Evolutionary conservation across 2,329 filamentous ascomycete species (phyloP), one percentile per base, ranked within the genome.

Genomic region (Pseudocercospora fijiensis): DNA sequence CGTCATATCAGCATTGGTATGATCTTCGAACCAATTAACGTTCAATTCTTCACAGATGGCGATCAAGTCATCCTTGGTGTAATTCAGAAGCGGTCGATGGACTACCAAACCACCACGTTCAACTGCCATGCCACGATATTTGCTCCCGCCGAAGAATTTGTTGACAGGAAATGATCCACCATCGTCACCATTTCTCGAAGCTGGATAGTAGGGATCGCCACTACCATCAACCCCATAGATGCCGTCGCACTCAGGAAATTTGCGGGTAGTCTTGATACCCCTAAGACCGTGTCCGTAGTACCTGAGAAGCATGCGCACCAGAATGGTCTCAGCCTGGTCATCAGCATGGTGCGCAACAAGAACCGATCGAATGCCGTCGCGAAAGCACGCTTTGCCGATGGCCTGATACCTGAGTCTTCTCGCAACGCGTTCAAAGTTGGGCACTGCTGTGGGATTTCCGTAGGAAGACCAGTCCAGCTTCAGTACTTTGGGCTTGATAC

Each of bases 281-380:
- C 63, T 61, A 28, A 96, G 79, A 0, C 91, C 92, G n/a, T 84
- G 80, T n/a, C 85, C 85, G 2, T 84, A 80, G 71, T 91, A 89
- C 0, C 88, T 87, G 2, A 82, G 81, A 8, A 88, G 77, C 37
- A 98, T 77, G 47, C 95, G 85, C 87, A 92, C 90, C 56, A 98
- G 78, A 3, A 96, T 83, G 0, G 93, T 97, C 78, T 99, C 95
- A 61, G 92, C 90, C 73, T 95, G 91, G 72, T 99, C 95, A 72
- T 97, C 93, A 66, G 85, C 82, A 75, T 99, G 95, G 74, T 99
- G 95, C 3, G 89, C 95, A 27, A 96, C 80, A 43, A 97, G 83
- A 1, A 98, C 75, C 20, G 85, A 85, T 4, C 76, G 78, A 3
- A 90, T 84, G 0, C 78, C 74, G 5, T 79, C 69, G 1, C 78